Conservation (phyloP, 495 filamentous ascomycete species). For the Penicillium paxilli region DNA sequence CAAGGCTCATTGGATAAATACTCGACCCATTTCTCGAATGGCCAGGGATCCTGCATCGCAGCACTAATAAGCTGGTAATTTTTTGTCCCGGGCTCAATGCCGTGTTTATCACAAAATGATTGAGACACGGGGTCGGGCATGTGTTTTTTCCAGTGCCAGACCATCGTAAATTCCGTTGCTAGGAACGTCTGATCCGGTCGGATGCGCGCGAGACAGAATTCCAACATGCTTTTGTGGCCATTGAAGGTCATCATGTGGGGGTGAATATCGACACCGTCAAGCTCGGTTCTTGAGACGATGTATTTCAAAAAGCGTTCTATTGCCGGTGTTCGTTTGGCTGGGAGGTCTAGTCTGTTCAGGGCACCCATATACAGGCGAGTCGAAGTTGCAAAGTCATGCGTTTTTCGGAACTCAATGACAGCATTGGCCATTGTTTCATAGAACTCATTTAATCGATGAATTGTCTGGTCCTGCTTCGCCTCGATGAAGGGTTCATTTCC, state of each 20-base stretch:
- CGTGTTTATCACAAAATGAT: constrained; percentile 6
- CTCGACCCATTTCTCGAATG: constrained; percentile 8
- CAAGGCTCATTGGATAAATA: constrained; percentile 4
- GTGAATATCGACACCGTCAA: constrained; percentile 13
- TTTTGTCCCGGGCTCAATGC: background rate
- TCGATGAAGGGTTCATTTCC: constrained; percentile 18
- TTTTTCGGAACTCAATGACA: constrained; percentile 4
- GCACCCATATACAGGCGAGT: constrained; percentile 15
- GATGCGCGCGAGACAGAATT: constrained; percentile 5
- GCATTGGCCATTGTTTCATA: constrained; percentile 5
- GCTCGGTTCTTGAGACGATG: constrained; percentile 8
- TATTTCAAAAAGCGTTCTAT: constrained; percentile 7
- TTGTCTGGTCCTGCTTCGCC: constrained; percentile 1
- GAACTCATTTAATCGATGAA: constrained; percentile 4
- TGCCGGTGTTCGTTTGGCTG: constrained; percentile 6
- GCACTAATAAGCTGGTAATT: constrained; percentile 6
- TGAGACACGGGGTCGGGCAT: background rate
- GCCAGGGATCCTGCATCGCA: constrained; percentile 3
- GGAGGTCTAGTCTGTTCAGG: constrained; percentile 12
- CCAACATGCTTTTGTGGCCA: constrained; percentile 9
- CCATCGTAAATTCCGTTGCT: constrained; percentile 12
- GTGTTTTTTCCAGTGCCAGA: constrained; percentile 14
- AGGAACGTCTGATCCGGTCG: constrained; percentile 14
- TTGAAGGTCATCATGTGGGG: constrained; percentile 6
- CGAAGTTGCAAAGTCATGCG: background rate